Evolutionary conservation across 768 basidiomycete genomes (phyloP).

Genomic region (Xerocomellus amylosporus): DNA sequence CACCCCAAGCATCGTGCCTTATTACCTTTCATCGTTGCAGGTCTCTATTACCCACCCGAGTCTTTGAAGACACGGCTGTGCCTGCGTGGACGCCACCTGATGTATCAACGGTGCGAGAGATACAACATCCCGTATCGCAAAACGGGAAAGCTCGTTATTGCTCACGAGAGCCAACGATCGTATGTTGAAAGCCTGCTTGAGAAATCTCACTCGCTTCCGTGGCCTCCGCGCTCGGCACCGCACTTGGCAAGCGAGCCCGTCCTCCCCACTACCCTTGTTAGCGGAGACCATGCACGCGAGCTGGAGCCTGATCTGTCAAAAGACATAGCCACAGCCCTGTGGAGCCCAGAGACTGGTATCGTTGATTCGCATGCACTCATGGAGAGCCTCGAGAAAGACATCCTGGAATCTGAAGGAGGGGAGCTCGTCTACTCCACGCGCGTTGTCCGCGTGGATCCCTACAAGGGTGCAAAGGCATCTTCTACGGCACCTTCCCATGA

Average conservation of each 20-base stretch:
- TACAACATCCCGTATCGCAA: slow-evolving; percentile 66
- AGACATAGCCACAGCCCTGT: slow-evolving; percentile 69
- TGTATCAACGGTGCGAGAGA: slow-evolving; percentile 71
- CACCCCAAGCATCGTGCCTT: not conserved
- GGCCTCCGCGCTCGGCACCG: slow-evolving; percentile 43
- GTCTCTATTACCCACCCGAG: slow-evolving; percentile 77
- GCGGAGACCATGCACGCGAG: slow-evolving; percentile 60
- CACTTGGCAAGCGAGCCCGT: slow-evolving; percentile 32
- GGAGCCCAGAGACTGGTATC: slow-evolving; percentile 87
- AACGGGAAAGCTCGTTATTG: slow-evolving; percentile 90
- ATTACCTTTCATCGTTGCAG: slow-evolving; percentile 35
- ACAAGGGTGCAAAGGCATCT: slow-evolving; percentile 27
- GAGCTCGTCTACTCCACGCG: slow-evolving; percentile 75
- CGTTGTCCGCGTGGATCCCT: slow-evolving; percentile 83
- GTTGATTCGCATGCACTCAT: slow-evolving; percentile 84
- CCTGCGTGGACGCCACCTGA: slow-evolving; percentile 77
- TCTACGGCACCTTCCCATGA: slow-evolving; percentile 36
- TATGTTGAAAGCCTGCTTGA: slow-evolving; percentile 71
- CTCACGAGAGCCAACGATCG: slow-evolving; percentile 56
- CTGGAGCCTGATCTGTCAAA: slow-evolving; percentile 82
- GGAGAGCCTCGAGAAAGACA: slow-evolving; percentile 78
- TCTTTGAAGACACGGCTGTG: slow-evolving; percentile 88
- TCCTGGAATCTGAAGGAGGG: slow-evolving; percentile 64
- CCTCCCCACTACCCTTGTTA: slow-evolving; percentile 66
- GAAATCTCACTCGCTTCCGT: slow-evolving; percentile 54